Evolutionary conservation across 768 basidiomycete genomes (phyloP).

Genomic region (Hypholoma fasciculare): DNA sequence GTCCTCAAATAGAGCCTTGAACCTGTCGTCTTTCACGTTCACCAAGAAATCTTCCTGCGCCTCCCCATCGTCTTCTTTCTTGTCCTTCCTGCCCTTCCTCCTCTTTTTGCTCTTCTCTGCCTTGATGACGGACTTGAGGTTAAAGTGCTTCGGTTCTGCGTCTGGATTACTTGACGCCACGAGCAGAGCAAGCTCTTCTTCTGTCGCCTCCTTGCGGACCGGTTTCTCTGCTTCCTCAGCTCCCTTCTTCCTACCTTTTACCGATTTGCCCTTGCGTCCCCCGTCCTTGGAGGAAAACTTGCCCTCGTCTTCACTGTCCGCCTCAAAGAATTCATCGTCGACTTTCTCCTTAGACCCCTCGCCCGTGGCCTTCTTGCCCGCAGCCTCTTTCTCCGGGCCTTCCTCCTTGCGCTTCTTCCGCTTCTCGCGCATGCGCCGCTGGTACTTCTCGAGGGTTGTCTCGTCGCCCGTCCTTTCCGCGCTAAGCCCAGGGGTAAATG

Average conservation of each 20-base stretch:
- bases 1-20: constrained; percentile 86
- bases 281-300: constrained; percentile 10
- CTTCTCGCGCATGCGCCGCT: constrained; percentile 89
- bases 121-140: constrained; percentile 86
- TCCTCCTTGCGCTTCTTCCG: constrained; percentile 79
- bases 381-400: constrained; percentile 31
- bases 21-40: constrained; percentile 85
- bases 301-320: constrained; percentile 32
- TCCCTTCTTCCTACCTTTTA: neutral
- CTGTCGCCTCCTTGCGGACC: constrained; percentile 43
- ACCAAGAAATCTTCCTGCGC: constrained; percentile 81
- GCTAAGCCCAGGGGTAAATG: constrained; percentile 85
- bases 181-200: constrained; percentile 67
- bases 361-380: constrained; percentile 17
- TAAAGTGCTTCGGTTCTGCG: constrained; percentile 76
- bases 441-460: constrained; percentile 88
- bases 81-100: constrained; percentile 40
- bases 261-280: constrained; percentile 17
- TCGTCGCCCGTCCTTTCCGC: constrained; percentile 61
- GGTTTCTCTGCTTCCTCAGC: constrained; percentile 10
- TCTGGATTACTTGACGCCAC: constrained; percentile 53
- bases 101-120: constrained; percentile 73
- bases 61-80: constrained; percentile 55
- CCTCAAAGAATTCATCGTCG: constrained; percentile 81
- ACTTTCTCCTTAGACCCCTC: constrained; percentile 24